These are phyloP conservation scores for Geranium incanum DNA, from an alignment of 441 rosid genomes.

Conservation along the genomic window DNA sequence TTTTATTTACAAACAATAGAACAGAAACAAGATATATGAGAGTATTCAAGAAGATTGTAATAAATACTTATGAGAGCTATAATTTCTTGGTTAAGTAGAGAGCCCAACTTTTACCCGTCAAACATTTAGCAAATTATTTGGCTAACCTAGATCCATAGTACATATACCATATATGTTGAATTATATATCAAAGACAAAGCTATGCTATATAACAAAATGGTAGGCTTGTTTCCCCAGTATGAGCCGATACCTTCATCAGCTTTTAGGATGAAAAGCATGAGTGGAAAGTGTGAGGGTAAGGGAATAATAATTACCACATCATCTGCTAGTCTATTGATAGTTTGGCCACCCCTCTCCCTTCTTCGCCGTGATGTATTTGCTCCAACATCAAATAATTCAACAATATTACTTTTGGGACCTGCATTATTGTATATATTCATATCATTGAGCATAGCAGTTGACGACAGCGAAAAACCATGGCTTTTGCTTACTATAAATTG, in stretches of 20 bases:
- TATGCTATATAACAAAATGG: neutral
- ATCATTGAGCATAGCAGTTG: conserved; percentile 21
- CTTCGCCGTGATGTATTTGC: conserved; percentile 27
- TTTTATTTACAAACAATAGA: no score
- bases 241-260: conserved; percentile 3
- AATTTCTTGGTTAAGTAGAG: neutral
- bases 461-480: conserved; percentile 21
- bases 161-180: neutral
- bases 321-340: conserved; percentile 28
- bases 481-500: conserved; percentile 29
- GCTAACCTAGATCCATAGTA: neutral
- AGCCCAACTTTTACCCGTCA: neutral
- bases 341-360: conserved; percentile 26
- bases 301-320: conserved; percentile 33
- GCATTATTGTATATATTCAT: conserved; percentile 17
- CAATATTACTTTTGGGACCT: conserved; percentile 22
- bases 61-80: neutral
- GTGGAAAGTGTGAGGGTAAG: conserved; percentile 6
- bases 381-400: conserved; percentile 25
- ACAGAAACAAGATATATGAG: neutral
- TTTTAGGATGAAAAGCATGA: neutral
- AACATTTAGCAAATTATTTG: neutral
- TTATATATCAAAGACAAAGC: neutral
- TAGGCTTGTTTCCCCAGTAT: no score
- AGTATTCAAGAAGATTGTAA: neutral